Base-by-base conservation (phyloP, 768 basidiomycete species). In the Lyophyllum decastes region DNA sequence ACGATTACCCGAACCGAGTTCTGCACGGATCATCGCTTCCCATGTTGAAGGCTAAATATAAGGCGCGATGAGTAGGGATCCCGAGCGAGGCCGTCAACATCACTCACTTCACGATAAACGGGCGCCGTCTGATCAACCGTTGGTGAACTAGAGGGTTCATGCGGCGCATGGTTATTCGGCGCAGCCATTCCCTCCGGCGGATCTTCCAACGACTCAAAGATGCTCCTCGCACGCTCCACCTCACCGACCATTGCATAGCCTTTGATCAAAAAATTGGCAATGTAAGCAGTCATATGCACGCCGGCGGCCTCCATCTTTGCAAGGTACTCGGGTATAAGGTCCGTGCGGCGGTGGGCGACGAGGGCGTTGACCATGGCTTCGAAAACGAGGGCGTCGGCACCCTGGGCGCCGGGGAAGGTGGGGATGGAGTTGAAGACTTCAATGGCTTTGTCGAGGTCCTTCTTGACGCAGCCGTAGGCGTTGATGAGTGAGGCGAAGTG, bases 1-100 rank as follows among this genome's bases (percentile, higher is more conserved):
- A 12, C 86, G 83, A 63, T 92, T 83, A 12, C 92, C 92, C 50
- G 81, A 83, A 19, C 86, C 86, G 11, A 98, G 78, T 69, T 99
- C 97, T 1, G 91, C 92, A 14, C 92, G 84, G 61, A 99, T 85
- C 95, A 99, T 98, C 4, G 86, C 87, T 68, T 98, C 97, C 88
- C 92, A 96, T 0, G 94, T 95, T 40, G 91, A 94, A 12, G 93
- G 94, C 87, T 92, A 64, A 2, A 55, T 52, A 52, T 27, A 52
- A 46, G 9, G 58, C 24, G 35, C 52, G 27, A 61, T 19, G 48
- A 63, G 40, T 17, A 19, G 52, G 6, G 3, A 9, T 12, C 35
- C 9, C 26, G n/a, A 4, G n/a, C 47, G 35, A 56, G 34, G 9
- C 44, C 22, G 38, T 27, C 49, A 56, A 44, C 45, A 4, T 50